These are phyloP conservation scores for Fusarium sterilihyphosum DNA, from an alignment of 2,329 filamentous ascomycete species.

Conservation along the genomic window DNA sequence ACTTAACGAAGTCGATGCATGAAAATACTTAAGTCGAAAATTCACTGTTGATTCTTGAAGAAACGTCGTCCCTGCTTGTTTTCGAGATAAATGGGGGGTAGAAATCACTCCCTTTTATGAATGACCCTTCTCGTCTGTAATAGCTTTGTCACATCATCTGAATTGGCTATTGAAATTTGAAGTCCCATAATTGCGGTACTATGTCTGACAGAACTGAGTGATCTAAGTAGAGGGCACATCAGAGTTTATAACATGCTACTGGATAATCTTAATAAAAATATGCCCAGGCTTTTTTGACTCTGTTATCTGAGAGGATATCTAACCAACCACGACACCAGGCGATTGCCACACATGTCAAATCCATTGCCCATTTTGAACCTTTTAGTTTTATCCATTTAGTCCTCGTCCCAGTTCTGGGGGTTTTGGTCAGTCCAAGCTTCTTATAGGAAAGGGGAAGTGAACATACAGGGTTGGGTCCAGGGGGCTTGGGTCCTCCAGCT, in stretches of 20 bases:
- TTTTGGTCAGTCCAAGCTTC: conserved; percentile 43
- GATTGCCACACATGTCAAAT: conserved; percentile 22
- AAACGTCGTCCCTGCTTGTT: not conserved
- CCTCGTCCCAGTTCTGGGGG: conserved; percentile 69
- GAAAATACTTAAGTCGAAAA: not conserved
- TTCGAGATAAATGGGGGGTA: not conserved
- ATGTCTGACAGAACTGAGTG: not conserved
- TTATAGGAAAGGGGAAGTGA: not conserved
- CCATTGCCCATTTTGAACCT: conserved; percentile 35
- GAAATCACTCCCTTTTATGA: not conserved
- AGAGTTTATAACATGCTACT: conserved; percentile 2
- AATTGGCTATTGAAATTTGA: not conserved
- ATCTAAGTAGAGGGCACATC: conserved; percentile 8
- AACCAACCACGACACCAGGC: conserved; percentile 36
- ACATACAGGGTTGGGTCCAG: conserved; percentile 83
- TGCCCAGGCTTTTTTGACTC: conserved; percentile 29
- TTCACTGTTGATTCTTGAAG: not conserved
- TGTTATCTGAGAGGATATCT: conserved; percentile 37
- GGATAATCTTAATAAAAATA: conserved; percentile 16
- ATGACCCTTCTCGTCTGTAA: not conserved
- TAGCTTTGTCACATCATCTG: not conserved
- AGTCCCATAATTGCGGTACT: conserved; percentile 7
- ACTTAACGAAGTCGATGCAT: conserved; percentile 33
- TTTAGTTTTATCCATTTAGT: conserved; percentile 56
- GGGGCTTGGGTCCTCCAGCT: conserved; percentile 96